Conservation (phyloP, 805 yeast species). For the Danielia oregonensis region DNA sequence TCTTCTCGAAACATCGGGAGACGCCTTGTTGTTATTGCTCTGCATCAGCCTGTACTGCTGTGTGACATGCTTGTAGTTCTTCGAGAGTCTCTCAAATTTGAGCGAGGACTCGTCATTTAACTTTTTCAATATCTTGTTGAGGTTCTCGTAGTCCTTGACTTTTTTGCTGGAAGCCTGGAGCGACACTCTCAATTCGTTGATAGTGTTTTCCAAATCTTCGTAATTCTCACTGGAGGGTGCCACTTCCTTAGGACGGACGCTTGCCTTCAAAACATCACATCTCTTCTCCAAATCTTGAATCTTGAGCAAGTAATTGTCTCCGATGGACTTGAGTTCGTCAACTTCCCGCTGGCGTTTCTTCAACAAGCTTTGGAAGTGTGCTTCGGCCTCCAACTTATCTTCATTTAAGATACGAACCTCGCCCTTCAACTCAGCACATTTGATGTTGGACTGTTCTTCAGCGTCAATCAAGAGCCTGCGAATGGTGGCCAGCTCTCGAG, state of each 20-base stretch:
- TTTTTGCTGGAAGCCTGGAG: constrained; percentile 48
- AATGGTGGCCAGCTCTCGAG: constrained; percentile 72
- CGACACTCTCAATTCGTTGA: constrained; percentile 49
- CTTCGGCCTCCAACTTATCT: constrained; percentile 60
- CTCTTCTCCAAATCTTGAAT: constrained; percentile 36
- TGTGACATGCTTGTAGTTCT: constrained; percentile 62
- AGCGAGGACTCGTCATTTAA: constrained; percentile 64
- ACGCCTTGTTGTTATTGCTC: constrained; percentile 11
- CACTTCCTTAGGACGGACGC: constrained; percentile 17
- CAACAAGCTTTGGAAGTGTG: constrained; percentile 44
- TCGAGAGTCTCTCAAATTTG: constrained; percentile 65
- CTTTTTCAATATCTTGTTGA: constrained; percentile 52
- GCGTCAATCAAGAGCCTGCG: constrained; percentile 65
- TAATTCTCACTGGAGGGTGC: constrained; percentile 10
- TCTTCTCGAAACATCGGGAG: constrained; percentile 6
- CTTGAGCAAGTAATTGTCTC: constrained; percentile 41
- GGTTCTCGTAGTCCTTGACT: constrained; percentile 51
- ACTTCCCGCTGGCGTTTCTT: constrained; percentile 62
- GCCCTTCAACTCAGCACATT: constrained; percentile 52
- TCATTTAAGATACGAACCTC: constrained; percentile 51
- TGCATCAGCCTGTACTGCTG: constrained; percentile 51
- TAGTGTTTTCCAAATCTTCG: constrained; percentile 25
- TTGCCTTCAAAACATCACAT: constrained; percentile 23
- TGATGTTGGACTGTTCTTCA: constrained; percentile 53
- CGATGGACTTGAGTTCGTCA: constrained; percentile 48